Evolutionary conservation across 2,329 filamentous ascomycete species (phyloP).

Genomic region (Aspergillus pseudoviridinutans): DNA sequence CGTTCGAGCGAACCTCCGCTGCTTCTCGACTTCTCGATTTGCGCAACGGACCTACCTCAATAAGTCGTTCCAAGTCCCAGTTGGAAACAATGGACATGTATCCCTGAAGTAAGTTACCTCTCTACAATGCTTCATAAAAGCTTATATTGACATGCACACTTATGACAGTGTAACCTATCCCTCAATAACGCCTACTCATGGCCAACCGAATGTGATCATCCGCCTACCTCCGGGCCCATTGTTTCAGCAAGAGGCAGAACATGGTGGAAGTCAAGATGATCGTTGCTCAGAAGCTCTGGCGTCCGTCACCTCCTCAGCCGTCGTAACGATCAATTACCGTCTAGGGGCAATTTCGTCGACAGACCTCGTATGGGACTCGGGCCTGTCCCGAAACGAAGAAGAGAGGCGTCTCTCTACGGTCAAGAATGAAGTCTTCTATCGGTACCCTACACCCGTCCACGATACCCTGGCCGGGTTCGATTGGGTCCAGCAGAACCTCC

Average conservation of each 20-base stretch:
- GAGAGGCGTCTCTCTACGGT: not conserved
- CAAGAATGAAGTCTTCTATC: slow-evolving; percentile 12
- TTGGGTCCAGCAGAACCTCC: slow-evolving; percentile 33
- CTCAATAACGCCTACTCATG: not conserved
- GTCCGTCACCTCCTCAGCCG: slow-evolving; percentile 27
- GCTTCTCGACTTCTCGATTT: not conserved
- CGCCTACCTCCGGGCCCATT: slow-evolving; percentile 37
- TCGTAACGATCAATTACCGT: slow-evolving; percentile 42
- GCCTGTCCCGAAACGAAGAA: not conserved
- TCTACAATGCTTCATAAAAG: not conserved
- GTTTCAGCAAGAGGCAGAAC: slow-evolving; percentile 9
- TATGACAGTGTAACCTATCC: slow-evolving; percentile 19
- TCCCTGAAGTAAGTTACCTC: slow-evolving; percentile 20
- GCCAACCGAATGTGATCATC: slow-evolving; percentile 29
- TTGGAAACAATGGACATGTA: slow-evolving; percentile 28
- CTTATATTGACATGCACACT: not conserved
- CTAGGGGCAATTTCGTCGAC: slow-evolving; percentile 18
- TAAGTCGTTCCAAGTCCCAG: slow-evolving; percentile 12
- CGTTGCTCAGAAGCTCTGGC: slow-evolving; percentile 20
- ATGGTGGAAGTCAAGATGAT: not conserved
- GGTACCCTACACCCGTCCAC: slow-evolving; percentile 37
- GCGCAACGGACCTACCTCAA: not conserved
- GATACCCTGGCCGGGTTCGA: slow-evolving; percentile 38
- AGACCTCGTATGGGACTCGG: not conserved
- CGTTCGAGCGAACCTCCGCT: not conserved